phyloP scores from a whole-genome alignment of 768 basidiomycete genomes.

The Pleurotus tuber-regium region DNA sequence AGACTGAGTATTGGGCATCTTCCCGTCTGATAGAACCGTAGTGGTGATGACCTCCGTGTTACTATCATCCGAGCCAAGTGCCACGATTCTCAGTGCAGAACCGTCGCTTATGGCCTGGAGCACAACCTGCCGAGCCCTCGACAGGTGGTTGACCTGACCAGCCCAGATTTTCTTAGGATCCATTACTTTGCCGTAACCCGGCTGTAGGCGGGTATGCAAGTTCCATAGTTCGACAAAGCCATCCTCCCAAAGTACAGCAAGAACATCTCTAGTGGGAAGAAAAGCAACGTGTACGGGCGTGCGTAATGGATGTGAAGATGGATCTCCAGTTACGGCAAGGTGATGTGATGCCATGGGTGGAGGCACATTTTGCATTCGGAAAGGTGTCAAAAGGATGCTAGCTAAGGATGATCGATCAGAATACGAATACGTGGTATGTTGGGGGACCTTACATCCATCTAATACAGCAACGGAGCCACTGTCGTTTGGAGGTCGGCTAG shows the following conservation, averaged over 20 bases:
- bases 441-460: constrained; percentile 71
- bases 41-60: constrained; percentile 32
- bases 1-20: constrained; percentile 10
- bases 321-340: constrained; percentile 27
- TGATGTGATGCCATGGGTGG: constrained; percentile 90
- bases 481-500: constrained; percentile 59
- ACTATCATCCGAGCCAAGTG: constrained; percentile 38
- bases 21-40: constrained; percentile 21
- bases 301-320: constrained; percentile 18
- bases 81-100: constrained; percentile 23
- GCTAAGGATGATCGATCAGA: constrained; percentile 38
- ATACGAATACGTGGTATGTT: not conserved
- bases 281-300: constrained; percentile 69
- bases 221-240: constrained; percentile 70
- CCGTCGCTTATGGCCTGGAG: constrained; percentile 11
- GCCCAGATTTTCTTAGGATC: constrained; percentile 44
- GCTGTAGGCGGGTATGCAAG: constrained; percentile 58
- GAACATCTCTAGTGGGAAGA: constrained; percentile 49
- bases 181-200: constrained; percentile 58
- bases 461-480: constrained; percentile 87
- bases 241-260: constrained; percentile 70
- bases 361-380: constrained; percentile 92
- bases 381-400: constrained; percentile 81
- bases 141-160: constrained; percentile 17
- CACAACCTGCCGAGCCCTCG: constrained; percentile 28